Evolutionary conservation across 2,329 filamentous ascomycete genomes (phyloP), one percentile per base, ranked within the genome.

Genomic region (Fusarium sp.): DNA sequence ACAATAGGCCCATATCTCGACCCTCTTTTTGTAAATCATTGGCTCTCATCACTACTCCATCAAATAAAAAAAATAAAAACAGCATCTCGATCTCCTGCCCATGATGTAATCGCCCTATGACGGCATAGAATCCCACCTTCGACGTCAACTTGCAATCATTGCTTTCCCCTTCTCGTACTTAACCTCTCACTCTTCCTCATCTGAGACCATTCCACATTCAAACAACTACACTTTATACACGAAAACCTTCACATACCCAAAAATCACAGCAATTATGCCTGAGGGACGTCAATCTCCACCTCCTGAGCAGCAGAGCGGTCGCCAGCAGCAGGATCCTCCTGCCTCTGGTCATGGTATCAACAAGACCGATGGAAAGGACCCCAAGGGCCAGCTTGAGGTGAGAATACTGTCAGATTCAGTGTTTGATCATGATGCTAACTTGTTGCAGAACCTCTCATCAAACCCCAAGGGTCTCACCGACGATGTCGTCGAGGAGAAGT

Each of bases 201-300:
- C 20, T 37, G n/a, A 41, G 37, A 60, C 58, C 15, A 42, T 62
- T 62, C 37, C 44, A 38, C 13, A 33, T 50, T 26, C 33, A 62
- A 65, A 26, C 23, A 64, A 35, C 32, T 23, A 15, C 23, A 30
- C 32, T 7, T n/a, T 26, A 49, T 26, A 13, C 30, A 11, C 26
- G 53, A 44, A 13, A 35, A 23, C 44, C 50, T 41, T 53, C 42
- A 38, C 26, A n/a, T n/a, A 64, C 49, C 50, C 37, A 52, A 45
- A 67, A 56, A 55, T 53, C 70, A 80, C 71, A 76, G 75, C 71
- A 67, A 90, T 71, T 77, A 93, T 94, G 92, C 90, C 92, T 78
- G 82, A 88, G 81, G 92, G 93, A 80, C 90, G 91, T 78, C 88
- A 97, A 83, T 97, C 94, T 35, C 94, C 94, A 69, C 84, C 90